Evolutionary conservation across 179 eudicot species (phyloP), one percentile per base, ranked within the genome.

Genomic region (Vitellaria paradoxa): DNA sequence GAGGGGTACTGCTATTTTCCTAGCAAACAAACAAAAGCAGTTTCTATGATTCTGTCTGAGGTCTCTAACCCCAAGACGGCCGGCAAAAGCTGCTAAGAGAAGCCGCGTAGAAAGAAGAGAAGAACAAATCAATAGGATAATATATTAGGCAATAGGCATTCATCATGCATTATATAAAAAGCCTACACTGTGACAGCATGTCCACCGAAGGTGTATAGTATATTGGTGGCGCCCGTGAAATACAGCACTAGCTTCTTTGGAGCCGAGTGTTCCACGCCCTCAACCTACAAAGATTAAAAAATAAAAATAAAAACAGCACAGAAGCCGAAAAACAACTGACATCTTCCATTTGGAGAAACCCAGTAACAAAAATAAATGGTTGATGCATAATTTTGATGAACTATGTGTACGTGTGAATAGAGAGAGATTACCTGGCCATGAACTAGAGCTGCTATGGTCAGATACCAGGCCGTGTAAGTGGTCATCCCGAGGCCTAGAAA

Each of bases 391-490:
- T 23, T 21, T 37, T 15, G 17, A 53, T 37, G 13, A 20, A 50
- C 24, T 12, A 20, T 10, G 14, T 46, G 42, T 1, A 62, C 20
- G 49, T 17, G 6, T 30, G 17, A 21, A 7, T 6, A 46, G 0
- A 12, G 0, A 12, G 49, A 6, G 9, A 17, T n/a, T 85, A 93
- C 98, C 98, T 90, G 98, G 84, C 98, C 98, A 68, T 93, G 92
- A 74, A 85, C 77, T 17, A 92, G 59, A 65, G 98, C 81, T 24
- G 93, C 98, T 63, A 92, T 77, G 84, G 98, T 82, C 79, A 93
- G 18, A 80, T 93, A 93, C 98, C 98, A 93, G 74, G 98, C 97
- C 37, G 98, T 93, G 80, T 87, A 93, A 70, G 98, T 90, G 85
- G 98, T 92, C 98, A 93, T 93, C 5, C 89, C 84, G 30, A 93